phyloP scores from a whole-genome alignment of 768 basidiomycete species.

The Pluteus cervinus region DNA sequence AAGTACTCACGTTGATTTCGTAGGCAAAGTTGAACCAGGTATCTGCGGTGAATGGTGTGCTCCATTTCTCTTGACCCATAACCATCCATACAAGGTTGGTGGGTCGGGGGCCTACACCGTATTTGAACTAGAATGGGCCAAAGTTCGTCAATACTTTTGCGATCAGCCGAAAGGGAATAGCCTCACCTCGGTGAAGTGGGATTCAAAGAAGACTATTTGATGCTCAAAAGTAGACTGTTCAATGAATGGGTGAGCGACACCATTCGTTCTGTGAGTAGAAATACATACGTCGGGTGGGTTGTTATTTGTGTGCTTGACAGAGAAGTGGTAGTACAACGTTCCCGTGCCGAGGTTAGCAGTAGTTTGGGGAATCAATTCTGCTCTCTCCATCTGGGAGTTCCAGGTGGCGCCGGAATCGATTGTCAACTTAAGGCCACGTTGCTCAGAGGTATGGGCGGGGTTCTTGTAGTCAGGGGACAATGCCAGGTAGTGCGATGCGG shows the following conservation, averaged over 20 bases:
- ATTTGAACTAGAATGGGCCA: constrained; percentile 37
- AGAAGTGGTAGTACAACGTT: constrained; percentile 60
- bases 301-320: constrained; percentile 38
- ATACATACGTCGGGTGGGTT: constrained; percentile 45
- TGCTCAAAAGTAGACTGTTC: constrained; percentile 47
- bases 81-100: constrained; percentile 52
- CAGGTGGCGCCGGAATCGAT: constrained; percentile 49
- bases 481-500: constrained; percentile 49
- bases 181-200: constrained; percentile 53
- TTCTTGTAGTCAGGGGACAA: constrained; percentile 49
- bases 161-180: too few relatives aligned
- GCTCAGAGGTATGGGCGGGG: constrained; percentile 46
- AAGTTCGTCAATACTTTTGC: constrained; percentile 4
- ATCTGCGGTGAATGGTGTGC: constrained; percentile 41
- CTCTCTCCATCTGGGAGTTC: constrained; percentile 48
- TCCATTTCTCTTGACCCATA: constrained; percentile 38
- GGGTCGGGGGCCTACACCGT: constrained; percentile 43
- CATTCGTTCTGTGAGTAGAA: neutral
- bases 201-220: constrained; percentile 59
- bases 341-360: constrained; percentile 50
- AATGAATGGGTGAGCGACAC: neutral
- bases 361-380: constrained; percentile 40
- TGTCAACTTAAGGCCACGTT: constrained; percentile 44
- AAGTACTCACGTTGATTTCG: constrained; percentile 46
- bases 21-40: constrained; percentile 66